Percentiles rank a stretch among this genome's conserved stretches.
phyloP scores from a whole-genome alignment of 2,329 filamentous ascomycete genomes.

The Cladobotryum protrusum region DNA sequence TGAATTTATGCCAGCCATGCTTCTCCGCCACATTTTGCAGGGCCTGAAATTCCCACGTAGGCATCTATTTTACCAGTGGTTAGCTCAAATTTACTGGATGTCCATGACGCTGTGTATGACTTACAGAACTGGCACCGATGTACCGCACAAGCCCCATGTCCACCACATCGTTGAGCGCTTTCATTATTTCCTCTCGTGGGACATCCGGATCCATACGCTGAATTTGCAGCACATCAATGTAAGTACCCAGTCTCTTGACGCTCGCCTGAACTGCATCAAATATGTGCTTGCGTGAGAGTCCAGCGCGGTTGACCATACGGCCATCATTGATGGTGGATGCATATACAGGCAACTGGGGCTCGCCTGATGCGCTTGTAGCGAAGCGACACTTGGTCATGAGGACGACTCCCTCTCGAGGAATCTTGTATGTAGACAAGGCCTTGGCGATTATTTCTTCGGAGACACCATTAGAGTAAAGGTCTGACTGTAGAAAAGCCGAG shows the following conservation, averaged over 20 bases:
- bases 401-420: too few species aligned
- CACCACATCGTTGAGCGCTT: constrained; percentile 48
- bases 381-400: too few species aligned
- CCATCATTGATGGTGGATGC: too few species aligned
- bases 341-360: too few species aligned
- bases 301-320: constrained; percentile 1
- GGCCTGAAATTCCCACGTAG: constrained; percentile 35
- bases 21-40: constrained; percentile 46
- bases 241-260: constrained; percentile 44
- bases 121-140: constrained; percentile 26
- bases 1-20: constrained; percentile 49
- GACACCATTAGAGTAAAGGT: too few species aligned
- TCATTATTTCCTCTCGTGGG: constrained; percentile 51
- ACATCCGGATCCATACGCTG: constrained; percentile 47
- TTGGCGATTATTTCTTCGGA: too few species aligned
- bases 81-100: too few species aligned
- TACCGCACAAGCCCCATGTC: constrained; percentile 45
- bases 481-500: too few species aligned
- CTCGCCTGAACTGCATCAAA: constrained; percentile 58
- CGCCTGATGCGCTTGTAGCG: too few species aligned
- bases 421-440: too few species aligned
- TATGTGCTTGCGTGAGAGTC: constrained; percentile 54
- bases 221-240: constrained; percentile 51
- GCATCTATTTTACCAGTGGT: constrained; percentile 24
- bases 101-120: too few species aligned